Base-by-base conservation (phyloP, 805 yeast species). In the Yamadazyma takamatsuzukensis region DNA sequence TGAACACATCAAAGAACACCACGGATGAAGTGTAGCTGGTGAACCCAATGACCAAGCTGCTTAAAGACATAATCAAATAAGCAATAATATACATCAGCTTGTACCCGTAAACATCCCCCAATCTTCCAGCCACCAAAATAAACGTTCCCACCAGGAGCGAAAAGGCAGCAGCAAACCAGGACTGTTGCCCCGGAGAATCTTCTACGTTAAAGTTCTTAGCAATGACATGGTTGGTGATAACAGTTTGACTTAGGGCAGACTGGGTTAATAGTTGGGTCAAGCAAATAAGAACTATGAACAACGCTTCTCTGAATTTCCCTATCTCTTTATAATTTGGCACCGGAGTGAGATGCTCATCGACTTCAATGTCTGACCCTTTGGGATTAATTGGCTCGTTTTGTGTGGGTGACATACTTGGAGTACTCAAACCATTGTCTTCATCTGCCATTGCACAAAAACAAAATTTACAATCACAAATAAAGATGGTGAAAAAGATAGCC, bases 71-170 rank as follows among this genome's bases (percentile, higher is more conserved):
- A 45, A 55, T 42, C 2, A 40, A 29, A 21, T 44, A 51, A 3
- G 64, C 64, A 8, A 51, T 26, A 8, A 57, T 25, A 37, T 43
- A 56, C 33, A 60, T 30, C 21, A 24, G 38, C 36, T 61, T 61
- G 40, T 59, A 59, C 15, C 66, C 67, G 35, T 51, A 53, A 45
- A 58, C 36, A 36, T 60, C 66, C 10, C 66, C 67, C 15, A 61
- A 29, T 18, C 63, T 47, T 2, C 67, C 67, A 2, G 56, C 47
- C 1, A 56, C 45, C 10, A 60, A 41, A 28, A 60, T 60, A 32
- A 61, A 61, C 2, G 66, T 59, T 11, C 67, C 67, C 12, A 57
- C 63, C 1, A 62, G 57, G 27, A 61, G 43, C 3, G 65, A 54
- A 27, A 48, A 59, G 1, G 62, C 44, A 1, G 64, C 61, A 0